phyloP scores from a whole-genome alignment of 306 rosid species.

The Quercus variabilis region DNA sequence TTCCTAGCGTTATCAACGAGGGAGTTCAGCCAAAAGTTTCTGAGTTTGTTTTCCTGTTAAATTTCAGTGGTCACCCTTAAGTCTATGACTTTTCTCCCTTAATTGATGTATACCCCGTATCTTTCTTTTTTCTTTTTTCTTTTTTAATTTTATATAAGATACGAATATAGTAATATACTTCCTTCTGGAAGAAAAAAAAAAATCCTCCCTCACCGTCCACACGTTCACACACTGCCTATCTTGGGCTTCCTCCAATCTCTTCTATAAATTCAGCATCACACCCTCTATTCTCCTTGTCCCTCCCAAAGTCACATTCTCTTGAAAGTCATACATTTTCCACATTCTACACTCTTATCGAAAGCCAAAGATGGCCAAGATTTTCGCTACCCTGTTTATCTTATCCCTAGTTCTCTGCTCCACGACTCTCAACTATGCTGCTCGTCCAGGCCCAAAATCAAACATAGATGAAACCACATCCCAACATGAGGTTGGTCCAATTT shows the following conservation, averaged over 20 bases:
- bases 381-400: constrained; percentile 25
- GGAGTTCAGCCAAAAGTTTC: background rate
- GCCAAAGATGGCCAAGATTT: constrained; percentile 26
- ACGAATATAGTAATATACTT: too few species aligned
- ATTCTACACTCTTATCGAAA: background rate
- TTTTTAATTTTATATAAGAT: too few species aligned
- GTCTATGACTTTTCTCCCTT: background rate
- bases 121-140: too few species aligned
- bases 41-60: background rate
- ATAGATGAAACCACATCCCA: background rate
- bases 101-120: too few species aligned
- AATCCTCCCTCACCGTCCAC: constrained; percentile 3
- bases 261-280: constrained; percentile 28
- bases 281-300: background rate
- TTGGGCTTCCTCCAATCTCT: background rate
- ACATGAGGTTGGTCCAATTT: constrained; percentile 9
- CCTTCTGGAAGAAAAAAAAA: background rate
- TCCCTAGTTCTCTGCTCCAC: constrained; percentile 29
- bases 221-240: constrained; percentile 23
- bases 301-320: background rate
- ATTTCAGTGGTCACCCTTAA: background rate
- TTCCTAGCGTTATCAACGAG: background rate
- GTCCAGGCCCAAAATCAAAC: constrained; percentile 22
- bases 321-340: too few species aligned
- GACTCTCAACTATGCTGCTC: constrained; percentile 26